These are phyloP conservation scores for Wickerhamiella spandovensis DNA, from an alignment of 805 yeast genomes.

Conservation along the genomic window DNA sequence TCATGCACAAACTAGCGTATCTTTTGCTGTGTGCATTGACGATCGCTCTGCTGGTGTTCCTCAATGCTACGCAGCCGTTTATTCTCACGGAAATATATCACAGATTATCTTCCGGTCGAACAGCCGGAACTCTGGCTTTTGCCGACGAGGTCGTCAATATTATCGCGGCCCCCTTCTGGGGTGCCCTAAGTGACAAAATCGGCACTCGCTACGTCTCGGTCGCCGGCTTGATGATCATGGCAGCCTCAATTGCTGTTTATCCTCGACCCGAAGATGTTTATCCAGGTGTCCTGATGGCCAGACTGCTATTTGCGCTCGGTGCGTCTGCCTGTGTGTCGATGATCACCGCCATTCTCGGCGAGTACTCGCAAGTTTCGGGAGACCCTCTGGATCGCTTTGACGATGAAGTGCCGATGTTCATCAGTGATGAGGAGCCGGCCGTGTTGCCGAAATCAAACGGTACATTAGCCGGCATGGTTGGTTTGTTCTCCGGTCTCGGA, in stretches of 20 bases:
- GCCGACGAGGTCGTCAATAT: slow-evolving; percentile 49
- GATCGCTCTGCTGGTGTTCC: slow-evolving; percentile 32
- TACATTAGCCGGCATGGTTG: slow-evolving; percentile 45
- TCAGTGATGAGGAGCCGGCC: neutral
- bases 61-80: slow-evolving; percentile 33
- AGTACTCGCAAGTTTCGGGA: slow-evolving; percentile 16
- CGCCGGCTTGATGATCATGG: slow-evolving; percentile 36
- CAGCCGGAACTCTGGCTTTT: slow-evolving; percentile 38
- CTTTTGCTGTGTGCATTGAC: slow-evolving; percentile 28
- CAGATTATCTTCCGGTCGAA: slow-evolving; percentile 26
- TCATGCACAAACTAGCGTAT: slow-evolving; percentile 15
- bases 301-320: slow-evolving; percentile 50
- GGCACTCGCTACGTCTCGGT: slow-evolving; percentile 45
- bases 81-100: slow-evolving; percentile 29
- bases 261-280: slow-evolving; percentile 34
- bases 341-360: slow-evolving; percentile 48
- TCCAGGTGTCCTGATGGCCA: slow-evolving; percentile 37
- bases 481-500: slow-evolving; percentile 50
- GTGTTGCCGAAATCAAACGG: slow-evolving; percentile 32
- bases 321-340: slow-evolving; percentile 41
- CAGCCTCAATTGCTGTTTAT: slow-evolving; percentile 36
- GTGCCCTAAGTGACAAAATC: slow-evolving; percentile 47
- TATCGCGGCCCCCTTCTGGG: slow-evolving; percentile 44
- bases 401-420: neutral
- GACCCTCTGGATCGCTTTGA: neutral